Conservation (phyloP, 805 yeast genomes). For the Candida ascalaphidarum region DNA sequence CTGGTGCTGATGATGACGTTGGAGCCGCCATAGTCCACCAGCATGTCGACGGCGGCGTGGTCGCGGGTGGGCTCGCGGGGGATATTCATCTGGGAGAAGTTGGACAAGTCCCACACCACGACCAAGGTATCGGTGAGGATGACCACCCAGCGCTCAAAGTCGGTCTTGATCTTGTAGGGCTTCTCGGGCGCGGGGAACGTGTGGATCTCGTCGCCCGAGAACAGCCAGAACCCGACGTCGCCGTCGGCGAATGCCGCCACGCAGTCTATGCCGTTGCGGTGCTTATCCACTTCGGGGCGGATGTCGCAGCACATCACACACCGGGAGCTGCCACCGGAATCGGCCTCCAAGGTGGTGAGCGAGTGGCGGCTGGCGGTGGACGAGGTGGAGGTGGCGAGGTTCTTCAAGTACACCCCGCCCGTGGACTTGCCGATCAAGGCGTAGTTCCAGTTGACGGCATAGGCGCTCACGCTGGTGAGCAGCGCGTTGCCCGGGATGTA, state of each 20-base stretch:
- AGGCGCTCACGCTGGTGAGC: slow-evolving; percentile 9
- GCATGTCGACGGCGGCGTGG: too few species aligned
- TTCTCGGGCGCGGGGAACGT: slow-evolving; percentile 1
- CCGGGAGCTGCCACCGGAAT: slow-evolving; percentile 1
- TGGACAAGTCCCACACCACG: slow-evolving; percentile 12
- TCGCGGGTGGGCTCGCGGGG: too few species aligned
- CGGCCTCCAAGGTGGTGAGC: slow-evolving; percentile 8
- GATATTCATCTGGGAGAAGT: too few species aligned
- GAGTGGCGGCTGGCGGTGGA: slow-evolving; percentile 17
- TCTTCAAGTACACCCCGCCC: slow-evolving; percentile 24
- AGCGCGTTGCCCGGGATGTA: slow-evolving; percentile 24
- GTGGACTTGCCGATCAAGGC: slow-evolving; percentile 17
- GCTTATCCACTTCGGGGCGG: slow-evolving; percentile 13
- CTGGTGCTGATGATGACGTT: slow-evolving; percentile 17
- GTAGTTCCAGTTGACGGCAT: slow-evolving; percentile 23
- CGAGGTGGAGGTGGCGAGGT: slow-evolving; percentile 23
- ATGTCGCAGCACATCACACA: slow-evolving; percentile 12
- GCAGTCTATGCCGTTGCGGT: slow-evolving; percentile 15
- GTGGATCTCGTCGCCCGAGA: too few species aligned
- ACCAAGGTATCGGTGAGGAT: slow-evolving; percentile 9
- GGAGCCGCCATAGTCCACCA: slow-evolving; percentile 24
- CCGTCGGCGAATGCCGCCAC: slow-evolving; percentile 18
- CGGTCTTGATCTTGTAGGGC: slow-evolving; percentile 8
- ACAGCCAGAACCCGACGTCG: slow-evolving; percentile 15
- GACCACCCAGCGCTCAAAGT: slow-evolving; percentile 17